phyloP scores from a whole-genome alignment of 495 filamentous ascomycete genomes.

The Aspergillus cavernicola region DNA sequence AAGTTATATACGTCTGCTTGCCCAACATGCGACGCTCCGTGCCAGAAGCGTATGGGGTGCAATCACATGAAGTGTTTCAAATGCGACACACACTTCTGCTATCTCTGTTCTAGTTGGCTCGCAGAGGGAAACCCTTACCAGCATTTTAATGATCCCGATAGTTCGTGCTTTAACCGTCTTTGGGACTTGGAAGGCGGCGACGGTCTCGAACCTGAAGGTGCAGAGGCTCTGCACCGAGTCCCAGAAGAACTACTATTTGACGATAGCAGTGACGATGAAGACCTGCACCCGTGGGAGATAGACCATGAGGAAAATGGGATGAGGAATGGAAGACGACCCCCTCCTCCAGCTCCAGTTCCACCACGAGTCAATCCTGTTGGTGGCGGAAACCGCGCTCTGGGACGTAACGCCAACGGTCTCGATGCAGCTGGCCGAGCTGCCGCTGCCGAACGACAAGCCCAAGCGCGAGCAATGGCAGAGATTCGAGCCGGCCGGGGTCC shows the following conservation, averaged over 20 bases:
- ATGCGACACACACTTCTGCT: slow-evolving; percentile 92
- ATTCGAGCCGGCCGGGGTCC: slow-evolving; percentile 31
- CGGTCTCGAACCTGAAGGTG: slow-evolving; percentile 49
- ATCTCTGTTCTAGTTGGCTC: slow-evolving; percentile 89
- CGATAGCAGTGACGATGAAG: slow-evolving; percentile 34
- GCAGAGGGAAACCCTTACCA: slow-evolving; percentile 73
- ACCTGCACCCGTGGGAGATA: slow-evolving; percentile 26
- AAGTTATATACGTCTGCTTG: slow-evolving; percentile 76
- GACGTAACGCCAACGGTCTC: slow-evolving; percentile 24
- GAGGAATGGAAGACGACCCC: slow-evolving; percentile 28
- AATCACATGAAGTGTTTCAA: slow-evolving; percentile 97
- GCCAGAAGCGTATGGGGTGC: slow-evolving; percentile 89
- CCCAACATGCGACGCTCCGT: slow-evolving; percentile 82
- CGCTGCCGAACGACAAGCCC: slow-evolving; percentile 41
- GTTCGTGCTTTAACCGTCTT: slow-evolving; percentile 72
- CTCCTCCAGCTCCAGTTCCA: slow-evolving; percentile 42
- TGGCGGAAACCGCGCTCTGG: slow-evolving; percentile 24
- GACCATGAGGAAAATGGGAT: slow-evolving; percentile 28
- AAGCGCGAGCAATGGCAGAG: slow-evolving; percentile 44
- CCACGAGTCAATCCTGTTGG: slow-evolving; percentile 29
- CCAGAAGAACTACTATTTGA: slow-evolving; percentile 38
- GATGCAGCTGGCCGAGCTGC: slow-evolving; percentile 41
- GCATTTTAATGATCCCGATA: slow-evolving; percentile 74
- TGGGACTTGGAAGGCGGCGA: slow-evolving; percentile 90
- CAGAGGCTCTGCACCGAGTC: slow-evolving; percentile 40